Base-by-base conservation (phyloP, 2,329 filamentous ascomycete genomes). In the Septoria linicola region DNA sequence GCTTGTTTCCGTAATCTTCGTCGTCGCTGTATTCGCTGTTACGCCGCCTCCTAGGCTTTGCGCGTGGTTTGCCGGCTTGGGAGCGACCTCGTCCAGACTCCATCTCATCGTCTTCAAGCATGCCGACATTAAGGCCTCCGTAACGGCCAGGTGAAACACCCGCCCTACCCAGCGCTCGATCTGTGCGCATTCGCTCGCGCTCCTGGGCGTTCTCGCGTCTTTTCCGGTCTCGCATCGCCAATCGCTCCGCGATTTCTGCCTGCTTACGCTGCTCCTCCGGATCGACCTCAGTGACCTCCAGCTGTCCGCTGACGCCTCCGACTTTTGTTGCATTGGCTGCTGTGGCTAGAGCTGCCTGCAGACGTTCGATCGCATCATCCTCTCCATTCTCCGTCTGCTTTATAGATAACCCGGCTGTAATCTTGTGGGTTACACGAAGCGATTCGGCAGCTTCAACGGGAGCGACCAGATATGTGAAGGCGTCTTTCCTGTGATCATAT, bases 381-480 rank as follows among this genome's bases (percentile, higher is more conserved):
- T 85, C 81, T 16, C 84, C 78, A 41, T 80, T 78, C 63, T 82
- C 80, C 62, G 85, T 85, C 5, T 86, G 83, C 31, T 80, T 78
- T 23, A 92, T 78, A 4, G 78, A 82, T 63, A 87, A 84, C 55
- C 87, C 82, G 55, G 88, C 84, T 8, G 84, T 85, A 64, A 92
- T 77, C 66, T 91, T 88, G 53, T 87, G 86, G 13, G 89, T 84
- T 7, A 87, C 80, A 65, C 88, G 79, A 54, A 91, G 76, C 19
- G 88, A 73, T 54, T 84, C 83, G 37, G 83, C 84, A 21, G 79
- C 77, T 52, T 87, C 75, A 60, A 88, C 82, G 1, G 87, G 86
- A 1, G 85, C 83, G 2, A 84, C 84, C 6, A 88, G 81, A 63
- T 91, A 92, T 61, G 85, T 87, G 68, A 88, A 86, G 5, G 84